Percentiles rank a stretch among this genome's conserved stretches.
Evolutionary conservation across 495 filamentous ascomycete genomes (phyloP).

Genomic region (Elasticomyces elasticus): DNA sequence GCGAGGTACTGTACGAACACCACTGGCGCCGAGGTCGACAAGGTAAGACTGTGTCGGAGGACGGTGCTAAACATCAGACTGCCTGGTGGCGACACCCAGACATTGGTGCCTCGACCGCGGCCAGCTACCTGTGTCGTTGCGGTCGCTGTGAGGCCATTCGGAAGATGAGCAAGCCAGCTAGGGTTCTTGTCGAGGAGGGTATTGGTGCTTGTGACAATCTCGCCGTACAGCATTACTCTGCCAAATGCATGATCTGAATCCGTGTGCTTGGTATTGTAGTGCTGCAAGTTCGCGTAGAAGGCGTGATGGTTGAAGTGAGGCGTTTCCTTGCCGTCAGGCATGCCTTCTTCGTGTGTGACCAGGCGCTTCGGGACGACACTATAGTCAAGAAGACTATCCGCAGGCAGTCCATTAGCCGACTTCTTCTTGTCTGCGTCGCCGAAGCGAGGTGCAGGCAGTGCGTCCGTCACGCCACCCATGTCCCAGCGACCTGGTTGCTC

Average conservation of each 20-base stretch:
- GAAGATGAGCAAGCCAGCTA: constrained; percentile 62
- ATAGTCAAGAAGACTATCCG: constrained; percentile 57
- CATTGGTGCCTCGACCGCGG: constrained; percentile 82
- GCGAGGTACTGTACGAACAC: constrained; percentile 92
- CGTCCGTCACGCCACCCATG: constrained; percentile 43
- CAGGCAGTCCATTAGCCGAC: constrained; percentile 25
- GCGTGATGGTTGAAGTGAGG: constrained; percentile 80
- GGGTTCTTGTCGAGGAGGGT: constrained; percentile 94
- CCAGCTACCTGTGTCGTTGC: constrained; percentile 89
- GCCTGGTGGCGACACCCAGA: constrained; percentile 89
- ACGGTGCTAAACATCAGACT: constrained; percentile 78
- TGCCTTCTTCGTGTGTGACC: constrained; percentile 56
- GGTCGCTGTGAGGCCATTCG: constrained; percentile 74
- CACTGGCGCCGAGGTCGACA: constrained; percentile 65
- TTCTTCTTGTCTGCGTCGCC: constrained; percentile 17
- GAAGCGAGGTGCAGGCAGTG: constrained; percentile 28
- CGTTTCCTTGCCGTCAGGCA: constrained; percentile 64
- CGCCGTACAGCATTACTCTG: constrained; percentile 70
- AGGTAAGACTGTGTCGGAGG: constrained; percentile 65
- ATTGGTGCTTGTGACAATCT: constrained; percentile 89
- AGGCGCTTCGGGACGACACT: constrained; percentile 61
- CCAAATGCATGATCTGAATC: constrained; percentile 60
- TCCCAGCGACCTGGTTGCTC: constrained; percentile 56
- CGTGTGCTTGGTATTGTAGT: constrained; percentile 51
- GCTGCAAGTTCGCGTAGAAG: constrained; percentile 61